phyloP scores from a whole-genome alignment of 1,139 yeast species.

The Hyphopichia wangnamkhiaoensis region DNA sequence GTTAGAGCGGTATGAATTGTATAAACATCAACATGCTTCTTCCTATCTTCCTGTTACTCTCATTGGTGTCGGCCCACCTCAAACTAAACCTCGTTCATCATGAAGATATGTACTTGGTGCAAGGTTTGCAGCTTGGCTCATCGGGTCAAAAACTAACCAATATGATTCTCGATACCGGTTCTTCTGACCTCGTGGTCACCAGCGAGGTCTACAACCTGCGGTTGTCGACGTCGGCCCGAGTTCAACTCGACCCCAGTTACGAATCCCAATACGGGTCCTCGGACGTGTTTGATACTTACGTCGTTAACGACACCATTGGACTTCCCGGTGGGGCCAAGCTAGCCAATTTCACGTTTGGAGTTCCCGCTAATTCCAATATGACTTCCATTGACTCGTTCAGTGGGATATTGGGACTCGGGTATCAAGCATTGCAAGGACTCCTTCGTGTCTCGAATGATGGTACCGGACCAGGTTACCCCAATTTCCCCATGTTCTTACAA shows the following conservation, averaged over 20 bases:
- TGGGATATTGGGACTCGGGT: conserved; percentile 25
- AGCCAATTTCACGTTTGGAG: conserved; percentile 11
- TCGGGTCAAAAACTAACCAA: conserved; percentile 15
- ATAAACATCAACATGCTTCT: too few species aligned
- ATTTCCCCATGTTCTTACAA: conserved; percentile 16
- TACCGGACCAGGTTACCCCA: conserved; percentile 13
- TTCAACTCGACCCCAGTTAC: too few species aligned
- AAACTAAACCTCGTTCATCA: too few species aligned
- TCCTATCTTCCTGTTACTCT: too few species aligned
- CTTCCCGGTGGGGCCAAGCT: conserved; percentile 6
- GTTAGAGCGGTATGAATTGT: too few species aligned
- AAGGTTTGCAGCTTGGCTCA: conserved; percentile 17
- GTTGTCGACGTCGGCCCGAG: too few species aligned
- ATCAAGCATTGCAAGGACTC: conserved; percentile 6
- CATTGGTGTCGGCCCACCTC: too few species aligned
- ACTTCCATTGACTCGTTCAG: conserved; percentile 9
- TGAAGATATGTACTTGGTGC: neutral
- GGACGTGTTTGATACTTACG: conserved; percentile 10
- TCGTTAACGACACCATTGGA: conserved; percentile 13
- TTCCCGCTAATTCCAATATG: conserved; percentile 4
- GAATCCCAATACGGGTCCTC: conserved; percentile 17
- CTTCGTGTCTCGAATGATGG: conserved; percentile 9
- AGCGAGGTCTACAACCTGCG: conserved; percentile 10
- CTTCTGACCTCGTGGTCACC: conserved; percentile 21
- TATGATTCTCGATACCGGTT: conserved; percentile 24